Percentiles rank a stretch among this genome's conserved stretches.
These are phyloP conservation scores for Xylariaceae sp. DNA, from an alignment of 2,329 filamentous ascomycete genomes.

Conservation along the genomic window DNA sequence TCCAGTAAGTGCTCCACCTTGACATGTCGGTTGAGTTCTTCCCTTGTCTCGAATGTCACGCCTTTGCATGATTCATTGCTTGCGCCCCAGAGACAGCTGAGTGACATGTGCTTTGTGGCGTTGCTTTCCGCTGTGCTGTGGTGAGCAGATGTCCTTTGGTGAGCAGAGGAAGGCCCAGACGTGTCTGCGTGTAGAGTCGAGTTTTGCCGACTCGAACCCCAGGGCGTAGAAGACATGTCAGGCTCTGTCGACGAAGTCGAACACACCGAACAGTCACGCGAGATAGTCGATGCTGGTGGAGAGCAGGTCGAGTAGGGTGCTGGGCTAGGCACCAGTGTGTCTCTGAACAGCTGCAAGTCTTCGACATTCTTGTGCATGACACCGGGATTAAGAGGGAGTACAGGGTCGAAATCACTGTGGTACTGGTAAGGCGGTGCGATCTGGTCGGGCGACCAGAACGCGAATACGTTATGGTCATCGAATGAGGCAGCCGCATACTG, in stretches of 20 bases:
- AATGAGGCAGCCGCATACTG: not conserved
- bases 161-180: not conserved
- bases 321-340: constrained; percentile 7
- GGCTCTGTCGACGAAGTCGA: constrained; percentile 18
- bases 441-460: not conserved
- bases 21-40: constrained; percentile 40
- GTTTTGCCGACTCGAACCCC: not conserved
- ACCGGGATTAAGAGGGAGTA: constrained; percentile 5
- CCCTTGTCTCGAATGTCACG: constrained; percentile 34
- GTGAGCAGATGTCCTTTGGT: not conserved
- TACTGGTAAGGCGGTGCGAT: too few relatives aligned
- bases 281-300: constrained; percentile 17
- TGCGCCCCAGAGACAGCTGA: constrained; percentile 38
- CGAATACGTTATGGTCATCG: not conserved
- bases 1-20: constrained; percentile 40
- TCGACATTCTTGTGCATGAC: constrained; percentile 12
- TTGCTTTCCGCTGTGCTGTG: not conserved
- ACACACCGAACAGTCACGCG: constrained; percentile 17
- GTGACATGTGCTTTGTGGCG: constrained; percentile 19
- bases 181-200: not conserved
- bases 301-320: constrained; percentile 17
- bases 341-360: not conserved
- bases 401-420: too few relatives aligned
- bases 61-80: constrained; percentile 30
- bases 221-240: constrained; percentile 14